Conservation (phyloP, 2,329 filamentous ascomycete species). For the Trichoderma brevicompactum region DNA sequence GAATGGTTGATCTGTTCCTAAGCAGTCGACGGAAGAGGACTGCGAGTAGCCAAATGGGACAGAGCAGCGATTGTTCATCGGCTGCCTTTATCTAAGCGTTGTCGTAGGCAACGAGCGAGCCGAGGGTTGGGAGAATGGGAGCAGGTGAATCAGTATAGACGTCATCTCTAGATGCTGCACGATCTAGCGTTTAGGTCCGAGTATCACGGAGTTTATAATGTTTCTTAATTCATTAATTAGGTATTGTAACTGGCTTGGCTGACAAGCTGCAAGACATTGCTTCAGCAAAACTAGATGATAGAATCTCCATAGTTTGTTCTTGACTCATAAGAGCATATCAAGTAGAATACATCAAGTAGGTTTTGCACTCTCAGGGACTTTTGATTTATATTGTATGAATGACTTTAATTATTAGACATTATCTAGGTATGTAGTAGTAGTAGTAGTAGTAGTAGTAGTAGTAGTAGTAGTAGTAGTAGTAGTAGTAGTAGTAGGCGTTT, state of each 20-base stretch:
- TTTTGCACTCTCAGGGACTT: no score
- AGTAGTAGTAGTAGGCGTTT: no score
- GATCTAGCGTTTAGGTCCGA: neutral
- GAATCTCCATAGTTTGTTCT: slow-evolving; percentile 17
- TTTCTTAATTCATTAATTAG: neutral
- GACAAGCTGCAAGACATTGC: neutral
- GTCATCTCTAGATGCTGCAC: slow-evolving; percentile 7
- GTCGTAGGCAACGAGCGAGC: no score
- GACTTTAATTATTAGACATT: neutral
- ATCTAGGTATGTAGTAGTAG: neutral
- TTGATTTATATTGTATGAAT: neutral
- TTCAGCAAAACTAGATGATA: slow-evolving; percentile 5
- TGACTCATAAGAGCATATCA: neutral
- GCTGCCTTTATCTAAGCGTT: slow-evolving; percentile 41
- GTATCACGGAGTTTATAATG: neutral
- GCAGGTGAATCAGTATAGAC: neutral
- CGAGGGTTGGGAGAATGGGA: neutral
- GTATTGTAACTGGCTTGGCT: neutral
- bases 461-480: no score
- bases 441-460: no score
- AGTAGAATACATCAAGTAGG: neutral
- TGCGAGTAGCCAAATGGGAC: slow-evolving; percentile 39
- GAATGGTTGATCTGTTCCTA: slow-evolving; percentile 60
- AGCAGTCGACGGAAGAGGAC: slow-evolving; percentile 52
- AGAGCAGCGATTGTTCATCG: slow-evolving; percentile 37